phyloP scores from a whole-genome alignment of 202 grass and related monocot genomes.

The Saccharum hybrid region DNA sequence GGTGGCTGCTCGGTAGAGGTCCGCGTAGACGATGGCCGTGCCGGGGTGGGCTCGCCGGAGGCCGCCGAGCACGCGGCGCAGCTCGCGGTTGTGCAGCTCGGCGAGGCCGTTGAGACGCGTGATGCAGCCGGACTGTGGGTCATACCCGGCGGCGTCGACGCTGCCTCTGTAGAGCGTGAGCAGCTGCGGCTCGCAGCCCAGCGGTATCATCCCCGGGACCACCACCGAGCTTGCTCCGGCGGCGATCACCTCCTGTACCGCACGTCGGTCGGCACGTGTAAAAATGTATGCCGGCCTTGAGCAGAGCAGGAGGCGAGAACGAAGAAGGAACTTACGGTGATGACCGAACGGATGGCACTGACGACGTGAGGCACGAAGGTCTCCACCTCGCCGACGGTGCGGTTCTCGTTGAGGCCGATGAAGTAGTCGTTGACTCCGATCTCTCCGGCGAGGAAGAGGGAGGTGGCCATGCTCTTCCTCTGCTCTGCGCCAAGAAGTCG shows the following conservation, averaged over 20 bases:
- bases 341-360: constrained; percentile 33
- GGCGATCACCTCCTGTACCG: constrained; percentile 29
- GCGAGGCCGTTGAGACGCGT: constrained; percentile 47
- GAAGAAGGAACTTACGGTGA: constrained; percentile 18
- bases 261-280: too few species aligned
- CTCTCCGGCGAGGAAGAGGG: constrained; percentile 58
- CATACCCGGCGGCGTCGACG: constrained; percentile 35
- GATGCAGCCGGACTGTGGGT: constrained; percentile 55
- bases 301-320: too few species aligned
- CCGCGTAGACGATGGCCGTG: constrained; percentile 48
- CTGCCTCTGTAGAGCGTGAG: constrained; percentile 24
- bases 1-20: constrained; percentile 46
- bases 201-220: constrained; percentile 52
- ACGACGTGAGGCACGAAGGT: constrained; percentile 43
- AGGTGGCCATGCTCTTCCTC: constrained; percentile 15
- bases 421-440: constrained; percentile 69
- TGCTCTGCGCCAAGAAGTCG: constrained; percentile 12
- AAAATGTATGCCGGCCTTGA: too few species aligned
- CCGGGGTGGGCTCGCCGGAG: constrained; percentile 41
- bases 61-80: constrained; percentile 1
- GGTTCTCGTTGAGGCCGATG: constrained; percentile 22
- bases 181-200: constrained; percentile 56
- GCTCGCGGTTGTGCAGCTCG: constrained; percentile 52
- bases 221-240: constrained; percentile 47
- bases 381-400: constrained; percentile 9